Evolutionary conservation across 2,329 filamentous ascomycete genomes (phyloP).

Genomic region (Fusarium veterinarium): DNA sequence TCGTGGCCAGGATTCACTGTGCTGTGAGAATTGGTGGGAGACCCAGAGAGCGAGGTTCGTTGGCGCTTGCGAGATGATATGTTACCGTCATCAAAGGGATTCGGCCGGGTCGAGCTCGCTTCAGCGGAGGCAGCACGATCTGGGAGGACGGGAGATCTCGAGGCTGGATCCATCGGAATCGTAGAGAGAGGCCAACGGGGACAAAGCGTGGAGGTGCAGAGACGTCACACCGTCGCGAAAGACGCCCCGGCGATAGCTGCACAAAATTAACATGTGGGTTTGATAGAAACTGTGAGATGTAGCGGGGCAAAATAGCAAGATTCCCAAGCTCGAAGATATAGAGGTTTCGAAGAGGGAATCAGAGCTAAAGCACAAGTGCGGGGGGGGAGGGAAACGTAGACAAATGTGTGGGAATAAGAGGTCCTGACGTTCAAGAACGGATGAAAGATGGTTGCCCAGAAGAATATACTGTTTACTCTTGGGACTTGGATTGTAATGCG

Average conservation of each 20-base stretch:
- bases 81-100: slow-evolving; percentile 72
- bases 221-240: slow-evolving; percentile 64
- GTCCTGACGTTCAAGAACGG: slow-evolving; percentile 8
- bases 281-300: slow-evolving; percentile 39
- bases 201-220: slow-evolving; percentile 59
- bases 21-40: slow-evolving; percentile 65
- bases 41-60: slow-evolving; percentile 68
- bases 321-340: slow-evolving; percentile 23
- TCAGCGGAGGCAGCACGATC: slow-evolving; percentile 72
- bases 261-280: slow-evolving; percentile 69
- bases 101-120: slow-evolving; percentile 70
- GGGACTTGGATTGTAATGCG: slow-evolving; percentile 36
- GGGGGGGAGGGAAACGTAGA: neutral
- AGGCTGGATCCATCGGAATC: slow-evolving; percentile 66
- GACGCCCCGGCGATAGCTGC: slow-evolving; percentile 65
- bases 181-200: slow-evolving; percentile 49
- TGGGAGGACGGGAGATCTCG: slow-evolving; percentile 62
- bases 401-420: slow-evolving; percentile 30
- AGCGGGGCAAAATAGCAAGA: slow-evolving; percentile 35
- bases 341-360: slow-evolving; percentile 21
- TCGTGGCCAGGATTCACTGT: slow-evolving; percentile 50
- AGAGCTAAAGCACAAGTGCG: slow-evolving; percentile 19
- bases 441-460: slow-evolving; percentile 22
- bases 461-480: slow-evolving; percentile 31
- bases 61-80: slow-evolving; percentile 69